phyloP scores from a whole-genome alignment of 352 stramenopile genomes.

The Pythium angustatum region DNA sequence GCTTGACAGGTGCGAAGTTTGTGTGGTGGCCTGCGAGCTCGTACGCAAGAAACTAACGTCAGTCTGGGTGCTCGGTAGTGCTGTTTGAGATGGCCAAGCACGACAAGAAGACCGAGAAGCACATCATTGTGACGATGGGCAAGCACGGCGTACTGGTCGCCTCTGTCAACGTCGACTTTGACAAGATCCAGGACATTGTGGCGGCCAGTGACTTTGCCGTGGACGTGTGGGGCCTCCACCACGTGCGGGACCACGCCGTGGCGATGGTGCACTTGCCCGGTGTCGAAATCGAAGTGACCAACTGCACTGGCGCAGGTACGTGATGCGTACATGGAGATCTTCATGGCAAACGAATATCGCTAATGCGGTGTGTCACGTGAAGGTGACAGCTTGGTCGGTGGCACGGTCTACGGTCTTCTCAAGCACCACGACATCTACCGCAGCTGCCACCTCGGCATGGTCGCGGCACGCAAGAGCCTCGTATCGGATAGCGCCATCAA shows the following conservation, averaged over 20 bases:
- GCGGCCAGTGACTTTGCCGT: constrained; percentile 38
- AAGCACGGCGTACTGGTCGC: constrained; percentile 71
- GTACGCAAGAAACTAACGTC: too few species aligned
- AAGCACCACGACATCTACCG: constrained; percentile 56
- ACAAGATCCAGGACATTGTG: constrained; percentile 31
- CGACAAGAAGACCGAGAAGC: constrained; percentile 49
- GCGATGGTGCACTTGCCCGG: constrained; percentile 71
- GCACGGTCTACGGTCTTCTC: constrained; percentile 75
- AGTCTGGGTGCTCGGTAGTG: constrained; percentile 35
- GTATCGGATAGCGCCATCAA: constrained; percentile 68
- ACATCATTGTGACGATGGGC: constrained; percentile 80
- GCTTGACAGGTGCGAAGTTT: constrained; percentile 51
- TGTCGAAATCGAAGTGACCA: constrained; percentile 51
- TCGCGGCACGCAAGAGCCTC: constrained; percentile 68
- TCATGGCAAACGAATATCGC: too few species aligned
- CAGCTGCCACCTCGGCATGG: constrained; percentile 77
- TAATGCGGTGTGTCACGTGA: too few species aligned
- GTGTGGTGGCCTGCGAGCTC: too few species aligned
- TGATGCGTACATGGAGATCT: too few species aligned
- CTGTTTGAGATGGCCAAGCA: constrained; percentile 62
- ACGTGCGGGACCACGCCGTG: constrained; percentile 45
- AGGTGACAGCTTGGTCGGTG: constrained; percentile 75
- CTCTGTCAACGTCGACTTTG: constrained; percentile 56
- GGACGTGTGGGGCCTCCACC: constrained; percentile 58
- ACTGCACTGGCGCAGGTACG: constrained; percentile 67